Evolutionary conservation across 148 eudicot genomes (phyloP), one percentile per base, ranked within the genome.

Genomic region (Cornus suecica): DNA sequence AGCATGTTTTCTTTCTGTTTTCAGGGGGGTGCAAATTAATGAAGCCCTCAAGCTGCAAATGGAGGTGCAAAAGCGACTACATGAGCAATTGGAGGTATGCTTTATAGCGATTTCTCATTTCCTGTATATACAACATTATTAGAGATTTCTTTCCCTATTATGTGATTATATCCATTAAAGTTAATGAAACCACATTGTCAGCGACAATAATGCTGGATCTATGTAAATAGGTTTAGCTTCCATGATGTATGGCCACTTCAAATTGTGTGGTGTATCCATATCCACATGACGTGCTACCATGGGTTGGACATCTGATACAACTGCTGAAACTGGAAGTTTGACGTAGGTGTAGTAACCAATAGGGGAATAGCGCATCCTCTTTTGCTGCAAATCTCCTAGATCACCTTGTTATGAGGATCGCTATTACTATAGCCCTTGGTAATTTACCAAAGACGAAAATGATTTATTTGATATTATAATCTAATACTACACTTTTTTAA

Each of bases 31-130:
- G 82, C 84, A 89, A 65, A 89, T 87, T 71, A 80, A 80, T 29
- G 88, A 87, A 83, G 90, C 92, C 64, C 83, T 89, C 66, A 83
- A 83, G 69, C 81, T 89, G 80, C 90, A 89, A 69, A 80, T 87
- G 84, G 92, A 89, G 75, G 92, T 89, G 61, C 92, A 89, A 79
- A 85, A 86, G 80, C 83, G 82, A 56, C 74, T 89, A 69, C 88
- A 85, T 76, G 90, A 89, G 70, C 92, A 89, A 70, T 65, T 89
- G 69, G 92, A 89, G 90, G 92, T 83, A 67, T 79, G 65, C 29
- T 66, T 65, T 82, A 68, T 34, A 42, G 45, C 37, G 69, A 22
- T 65, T 42, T 65, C 24, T 26, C 23, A 10, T 45, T 29, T 41
- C 65, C 8, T 24, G 61, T 63, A 45, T 34, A 64, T 20, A 74